Base-by-base conservation (phyloP, 108 stramenopile species). In the Schizochytrium sp. region DNA sequence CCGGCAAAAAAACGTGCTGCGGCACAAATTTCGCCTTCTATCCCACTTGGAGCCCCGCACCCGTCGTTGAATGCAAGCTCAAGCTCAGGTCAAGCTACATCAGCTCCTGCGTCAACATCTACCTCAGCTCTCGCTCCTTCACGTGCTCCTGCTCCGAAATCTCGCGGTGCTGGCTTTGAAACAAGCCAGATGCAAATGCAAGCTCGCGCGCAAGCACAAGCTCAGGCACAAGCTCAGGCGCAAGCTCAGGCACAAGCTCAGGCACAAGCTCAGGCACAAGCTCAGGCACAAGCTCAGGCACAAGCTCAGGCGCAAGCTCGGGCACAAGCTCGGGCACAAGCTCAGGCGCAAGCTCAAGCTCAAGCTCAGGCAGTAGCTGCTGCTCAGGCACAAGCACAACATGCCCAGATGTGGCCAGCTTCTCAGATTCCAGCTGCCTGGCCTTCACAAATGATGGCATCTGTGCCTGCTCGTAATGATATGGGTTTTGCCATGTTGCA, bases 161-260 rank as follows among this genome's bases (percentile, higher is more conserved):
- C 64, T 8, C 64, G 64, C 2, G 44, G 44, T 15, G 64, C 42
- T 2, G 44, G 19, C 64, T 69, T 69, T 3, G 64, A 69, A 8
- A 38, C 15, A 44, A 69, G 64, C 3, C 64, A 69, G 64, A 69
- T 69, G 64, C 64, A 69, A 42, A 4, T 64, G 7, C 61, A 64
- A 2, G 28, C 28, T 8, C 28, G 28, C 28, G 28, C 28, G 28
- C 64, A 69, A 44, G 64, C 64, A 7, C 64, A 58, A 17, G 57
- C 57, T 15, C 57, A 58, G 57, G 57, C 57, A 17, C 57, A 58
- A 17, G 57, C 57, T 10, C 57, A 58, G 28, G 64, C 64, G 42
- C 64, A 69, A 42, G 64, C 64, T 0, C n/a, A n/a, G n/a, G 64
- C 64, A 8, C 64, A 69, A 69, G 59, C 59, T 17, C 59, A 60